Base-by-base conservation (phyloP, 208 protist species). In the Acanthamoeba lenticulata region DNA sequence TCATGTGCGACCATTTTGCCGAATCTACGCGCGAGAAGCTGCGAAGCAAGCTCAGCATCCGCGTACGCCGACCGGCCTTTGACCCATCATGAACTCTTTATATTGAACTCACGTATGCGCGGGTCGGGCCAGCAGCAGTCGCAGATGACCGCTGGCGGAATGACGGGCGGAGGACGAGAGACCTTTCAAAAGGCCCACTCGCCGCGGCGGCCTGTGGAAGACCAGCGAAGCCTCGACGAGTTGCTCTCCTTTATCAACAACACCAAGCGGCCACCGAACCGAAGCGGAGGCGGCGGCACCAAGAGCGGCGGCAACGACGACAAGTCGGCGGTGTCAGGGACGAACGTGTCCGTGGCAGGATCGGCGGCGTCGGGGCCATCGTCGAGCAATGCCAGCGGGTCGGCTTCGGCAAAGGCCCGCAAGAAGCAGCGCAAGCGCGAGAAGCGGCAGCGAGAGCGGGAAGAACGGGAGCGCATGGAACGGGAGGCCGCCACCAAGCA, bases 361-460 rank as follows among this genome's bases (percentile, higher is more conserved):
- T 60, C 52, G 52, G 19, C 52, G 27, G 57, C 27, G 2, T 2
- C 7, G 6, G 57, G 57, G 1, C 3, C 57, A 4, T 34, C 57
- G 57, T 32, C 57, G 27, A n/a, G n/a, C 21, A 60, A 11, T 60
- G 52, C 52, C 21, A 27, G 15, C 52, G 11, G 15, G 15, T 27
- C 52, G 52, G 29, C 67, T 40, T 49, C 79, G n/a, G 45, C 45
- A 36, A 88, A 88, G n/a, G 79, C 79, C n/a, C 2, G 36, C n/a
- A 49, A 60, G 79, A 88, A 88, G 79, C 79, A 88, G 36, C 79
- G 79, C 79, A 88, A 88, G 79, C 40, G 47, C 9, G 45, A 88
- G 45, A 29, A 21, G 44, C 38, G 36, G 21, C 24, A 60, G 47
- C 2, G 36, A 5, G 32, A 88, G 45, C 67, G 67, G 1, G 47